Percentiles rank a stretch among this genome's conserved stretches.
These are phyloP conservation scores for Saturnispora sekii DNA, from an alignment of 805 yeast species.

Conservation along the genomic window DNA sequence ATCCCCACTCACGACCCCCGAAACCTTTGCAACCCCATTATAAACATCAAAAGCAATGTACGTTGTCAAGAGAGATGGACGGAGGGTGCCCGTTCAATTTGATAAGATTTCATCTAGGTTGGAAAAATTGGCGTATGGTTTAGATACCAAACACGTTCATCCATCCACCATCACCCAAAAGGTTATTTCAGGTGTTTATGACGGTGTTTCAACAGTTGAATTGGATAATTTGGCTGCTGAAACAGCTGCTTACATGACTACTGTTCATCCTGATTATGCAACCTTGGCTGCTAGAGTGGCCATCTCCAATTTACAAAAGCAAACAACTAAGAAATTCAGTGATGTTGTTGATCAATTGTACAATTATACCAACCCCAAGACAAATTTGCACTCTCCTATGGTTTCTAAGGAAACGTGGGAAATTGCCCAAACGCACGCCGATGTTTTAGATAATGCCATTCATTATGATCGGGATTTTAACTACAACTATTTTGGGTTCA, in stretches of 20 bases:
- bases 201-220: constrained; percentile 92
- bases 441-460: constrained; percentile 62
- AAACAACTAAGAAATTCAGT: constrained; percentile 80
- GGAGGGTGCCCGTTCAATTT: constrained; percentile 86
- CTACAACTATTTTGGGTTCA: constrained; percentile 52
- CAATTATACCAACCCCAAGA: constrained; percentile 73
- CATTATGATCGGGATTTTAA: constrained; percentile 59
- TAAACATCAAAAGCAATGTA: constrained; percentile 39
- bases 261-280: constrained; percentile 97
- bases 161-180: constrained; percentile 94
- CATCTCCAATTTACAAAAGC: constrained; percentile 87
- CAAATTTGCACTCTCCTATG: constrained; percentile 56
- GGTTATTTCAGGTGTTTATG: constrained; percentile 92
- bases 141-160: constrained; percentile 85
- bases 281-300: constrained; percentile 93
- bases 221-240: constrained; percentile 79
- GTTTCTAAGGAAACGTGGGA: constrained; percentile 57
- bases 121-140: constrained; percentile 87
- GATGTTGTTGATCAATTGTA: constrained; percentile 66
- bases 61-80: constrained; percentile 89
- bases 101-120: constrained; percentile 95
- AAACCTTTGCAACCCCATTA: no score
- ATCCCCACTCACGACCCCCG: background rate
- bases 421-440: constrained; percentile 53
- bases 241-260: constrained; percentile 96